Conservation (phyloP, 345 rosid species). For the Erysimum cheiranthoides region DNA sequence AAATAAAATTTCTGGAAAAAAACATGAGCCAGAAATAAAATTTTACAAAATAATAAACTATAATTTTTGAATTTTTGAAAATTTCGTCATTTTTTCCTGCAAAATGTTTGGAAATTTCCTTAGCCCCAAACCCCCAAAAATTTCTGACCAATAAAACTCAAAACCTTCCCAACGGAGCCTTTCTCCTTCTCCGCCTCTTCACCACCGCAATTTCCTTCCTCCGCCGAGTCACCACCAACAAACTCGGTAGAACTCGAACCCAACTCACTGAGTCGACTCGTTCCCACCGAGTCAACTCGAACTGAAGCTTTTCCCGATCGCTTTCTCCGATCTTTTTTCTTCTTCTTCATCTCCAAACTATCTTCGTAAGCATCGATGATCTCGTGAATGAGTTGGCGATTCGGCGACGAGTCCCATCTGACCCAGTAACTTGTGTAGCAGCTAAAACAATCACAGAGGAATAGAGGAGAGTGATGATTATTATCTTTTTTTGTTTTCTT, state of each 20-base stretch:
- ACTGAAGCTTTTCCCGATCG: conserved; percentile 27
- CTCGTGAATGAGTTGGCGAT: conserved; percentile 69
- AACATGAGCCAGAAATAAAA: conserved; percentile 16
- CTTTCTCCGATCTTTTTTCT: conserved; percentile 55
- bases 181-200: conserved; percentile 50
- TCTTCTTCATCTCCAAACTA: conserved; percentile 41
- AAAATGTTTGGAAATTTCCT: conserved; percentile 30
- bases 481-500: conserved; percentile 18
- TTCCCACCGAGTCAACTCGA: conserved; percentile 33
- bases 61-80: background rate
- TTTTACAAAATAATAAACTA: conserved; percentile 31
- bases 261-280: conserved; percentile 44
- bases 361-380: conserved; percentile 73
- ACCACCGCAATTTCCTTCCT: conserved; percentile 32
- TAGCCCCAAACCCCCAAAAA: conserved; percentile 64
- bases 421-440: conserved; percentile 83
- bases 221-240: conserved; percentile 37
- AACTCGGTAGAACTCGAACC: conserved; percentile 29
- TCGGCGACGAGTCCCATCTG: conserved; percentile 77
- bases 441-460: conserved; percentile 67
- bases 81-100: background rate
- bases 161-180: conserved; percentile 57
- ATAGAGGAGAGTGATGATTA: conserved; percentile 56
- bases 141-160: conserved; percentile 68
- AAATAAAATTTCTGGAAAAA: conserved; percentile 17